These are phyloP conservation scores for Coccomyxa sp. DNA, from an alignment of 139 green algal genomes.

Conservation along the genomic window DNA sequence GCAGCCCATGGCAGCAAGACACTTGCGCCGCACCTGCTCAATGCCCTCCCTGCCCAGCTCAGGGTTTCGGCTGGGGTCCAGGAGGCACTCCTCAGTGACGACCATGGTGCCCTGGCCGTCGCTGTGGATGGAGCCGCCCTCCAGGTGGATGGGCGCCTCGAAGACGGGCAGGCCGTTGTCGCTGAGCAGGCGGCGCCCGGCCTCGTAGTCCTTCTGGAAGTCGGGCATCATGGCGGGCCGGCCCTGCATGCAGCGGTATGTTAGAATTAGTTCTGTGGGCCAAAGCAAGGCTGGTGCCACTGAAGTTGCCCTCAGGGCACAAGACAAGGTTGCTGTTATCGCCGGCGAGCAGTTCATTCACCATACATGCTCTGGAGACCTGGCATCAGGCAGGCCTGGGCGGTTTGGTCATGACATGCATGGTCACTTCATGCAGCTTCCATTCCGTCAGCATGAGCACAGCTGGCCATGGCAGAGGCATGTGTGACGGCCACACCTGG, in stretches of 20 bases:
- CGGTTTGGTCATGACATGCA: too few relatives aligned
- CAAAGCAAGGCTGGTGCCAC: too few relatives aligned
- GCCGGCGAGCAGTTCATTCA: too few relatives aligned
- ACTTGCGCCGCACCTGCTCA: constrained; percentile 25
- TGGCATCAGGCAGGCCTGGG: too few relatives aligned
- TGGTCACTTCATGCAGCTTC: too few relatives aligned
- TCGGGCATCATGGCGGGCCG: constrained; percentile 50
- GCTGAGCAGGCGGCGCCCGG: constrained; percentile 34
- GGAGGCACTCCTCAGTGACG: constrained; percentile 69
- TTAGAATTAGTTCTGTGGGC: background rate
- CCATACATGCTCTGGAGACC: too few relatives aligned
- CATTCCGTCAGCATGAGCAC: constrained; percentile 4
- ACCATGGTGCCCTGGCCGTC: constrained; percentile 50
- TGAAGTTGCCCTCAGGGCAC: too few relatives aligned
- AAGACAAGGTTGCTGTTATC: too few relatives aligned
- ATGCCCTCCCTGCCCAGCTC: constrained; percentile 49
- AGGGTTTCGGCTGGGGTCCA: constrained; percentile 69
- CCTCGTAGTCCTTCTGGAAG: constrained; percentile 52
- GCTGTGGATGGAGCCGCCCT: constrained; percentile 60
- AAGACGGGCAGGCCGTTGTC: constrained; percentile 35
- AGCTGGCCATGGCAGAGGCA: background rate
- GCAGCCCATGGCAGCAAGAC: too few relatives aligned
- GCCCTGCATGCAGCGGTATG: constrained; percentile 3
- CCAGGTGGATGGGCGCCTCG: constrained; percentile 45
- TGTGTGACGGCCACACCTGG: background rate